Conservation (phyloP, 2,329 filamentous ascomycete species). For the Fusarium temperatum region DNA sequence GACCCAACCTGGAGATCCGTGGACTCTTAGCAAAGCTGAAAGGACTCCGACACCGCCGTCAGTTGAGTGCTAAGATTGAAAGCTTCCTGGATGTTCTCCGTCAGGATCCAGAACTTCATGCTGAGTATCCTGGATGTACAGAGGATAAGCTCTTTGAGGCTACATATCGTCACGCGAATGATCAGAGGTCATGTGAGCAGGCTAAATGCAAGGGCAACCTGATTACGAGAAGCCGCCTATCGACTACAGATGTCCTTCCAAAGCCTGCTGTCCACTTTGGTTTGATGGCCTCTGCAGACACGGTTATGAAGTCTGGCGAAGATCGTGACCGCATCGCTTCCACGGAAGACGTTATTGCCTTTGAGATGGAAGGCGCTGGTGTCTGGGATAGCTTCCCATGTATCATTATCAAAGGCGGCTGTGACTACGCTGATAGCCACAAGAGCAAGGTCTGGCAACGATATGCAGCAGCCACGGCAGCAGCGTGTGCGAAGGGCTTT, state of each 20-base stretch:
- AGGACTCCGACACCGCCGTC: not conserved
- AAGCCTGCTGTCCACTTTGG: not conserved
- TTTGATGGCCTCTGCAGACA: not conserved
- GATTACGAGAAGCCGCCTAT: accelerated
- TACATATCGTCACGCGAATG: accelerated
- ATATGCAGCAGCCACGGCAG: constrained; percentile 11
- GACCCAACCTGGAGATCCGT: not conserved
- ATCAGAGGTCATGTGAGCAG: not conserved
- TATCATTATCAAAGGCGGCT: constrained; percentile 2
- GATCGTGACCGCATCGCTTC: not conserved
- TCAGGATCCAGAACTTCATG: accelerated
- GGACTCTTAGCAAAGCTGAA: accelerated
- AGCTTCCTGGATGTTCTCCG: not conserved
- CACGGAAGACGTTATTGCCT: not conserved
- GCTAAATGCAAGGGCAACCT: accelerated
- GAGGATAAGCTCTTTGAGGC: not conserved
- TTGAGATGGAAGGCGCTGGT: not conserved
- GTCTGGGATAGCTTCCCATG: not conserved
- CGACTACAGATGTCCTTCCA: accelerated
- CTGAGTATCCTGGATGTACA: not conserved
- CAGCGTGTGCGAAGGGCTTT: not conserved
- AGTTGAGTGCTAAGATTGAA: accelerated
- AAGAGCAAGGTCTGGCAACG: constrained; percentile 14
- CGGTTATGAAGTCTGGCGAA: not conserved
- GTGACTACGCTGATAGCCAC: constrained; percentile 25